Conservation (phyloP, 331 rosid species). For the Rosa hybrid region DNA sequence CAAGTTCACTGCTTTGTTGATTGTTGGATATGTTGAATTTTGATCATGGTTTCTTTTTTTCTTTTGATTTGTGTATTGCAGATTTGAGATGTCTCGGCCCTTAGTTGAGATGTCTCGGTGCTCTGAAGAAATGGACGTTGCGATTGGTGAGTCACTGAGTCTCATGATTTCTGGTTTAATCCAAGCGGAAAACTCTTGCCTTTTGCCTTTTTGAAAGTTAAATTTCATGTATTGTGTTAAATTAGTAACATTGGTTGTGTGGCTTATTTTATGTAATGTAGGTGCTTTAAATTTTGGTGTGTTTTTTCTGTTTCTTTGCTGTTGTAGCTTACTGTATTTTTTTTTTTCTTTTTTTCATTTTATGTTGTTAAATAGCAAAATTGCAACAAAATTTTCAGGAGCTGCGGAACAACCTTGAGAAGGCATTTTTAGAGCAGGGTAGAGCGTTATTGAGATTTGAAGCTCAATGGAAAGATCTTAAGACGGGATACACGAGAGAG, state of each 20-base stretch:
- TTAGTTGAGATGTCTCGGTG: constrained; percentile 12
- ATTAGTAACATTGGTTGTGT: neutral
- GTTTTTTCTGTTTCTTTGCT: neutral
- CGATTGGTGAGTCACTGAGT: constrained; percentile 24
- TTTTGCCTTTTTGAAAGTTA: neutral
- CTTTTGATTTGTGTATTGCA: neutral
- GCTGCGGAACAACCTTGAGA: constrained; percentile 26
- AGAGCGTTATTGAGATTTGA: constrained; percentile 25
- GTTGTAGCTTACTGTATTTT: constrained; percentile 27
- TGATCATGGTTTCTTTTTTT: neutral
- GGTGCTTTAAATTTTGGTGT: neutral
- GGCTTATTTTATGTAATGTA: neutral
- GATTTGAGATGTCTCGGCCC: constrained; percentile 6
- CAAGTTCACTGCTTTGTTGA: neutral
- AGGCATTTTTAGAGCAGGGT: constrained; percentile 20
- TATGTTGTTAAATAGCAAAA: constrained; percentile 25
- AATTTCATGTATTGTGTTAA: neutral
- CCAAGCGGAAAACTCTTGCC: neutral
- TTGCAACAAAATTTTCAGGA: constrained; percentile 32
- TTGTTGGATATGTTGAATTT: neutral
- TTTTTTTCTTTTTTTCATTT: constrained; percentile 5
- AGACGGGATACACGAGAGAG: constrained; percentile 11
- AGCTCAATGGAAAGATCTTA: constrained; percentile 25
- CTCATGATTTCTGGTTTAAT: neutral
- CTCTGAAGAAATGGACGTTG: constrained; percentile 21